Evolutionary conservation across 2,329 filamentous ascomycete genomes (phyloP).

Genomic region (Aspergillus neoniger): DNA sequence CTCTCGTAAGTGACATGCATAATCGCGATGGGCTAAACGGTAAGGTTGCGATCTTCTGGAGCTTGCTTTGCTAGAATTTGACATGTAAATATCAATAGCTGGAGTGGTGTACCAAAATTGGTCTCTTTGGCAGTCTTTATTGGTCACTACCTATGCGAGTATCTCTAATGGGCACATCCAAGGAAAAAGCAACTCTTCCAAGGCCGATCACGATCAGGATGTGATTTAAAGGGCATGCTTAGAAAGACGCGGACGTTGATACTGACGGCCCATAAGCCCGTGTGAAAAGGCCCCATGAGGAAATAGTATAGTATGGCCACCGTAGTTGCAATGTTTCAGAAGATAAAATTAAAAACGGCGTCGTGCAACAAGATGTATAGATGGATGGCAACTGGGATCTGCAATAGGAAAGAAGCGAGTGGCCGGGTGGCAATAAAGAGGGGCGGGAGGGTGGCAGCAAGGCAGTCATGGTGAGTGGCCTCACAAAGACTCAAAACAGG

Average conservation of each 20-base stretch:
- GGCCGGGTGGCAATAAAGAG: neutral
- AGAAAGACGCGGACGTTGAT: too few relatives aligned
- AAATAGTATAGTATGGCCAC: too few relatives aligned
- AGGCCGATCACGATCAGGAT: too few relatives aligned
- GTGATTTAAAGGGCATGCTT: too few relatives aligned
- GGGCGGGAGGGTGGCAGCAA: neutral
- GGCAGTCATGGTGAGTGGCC: neutral
- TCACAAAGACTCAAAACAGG: neutral
- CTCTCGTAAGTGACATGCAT: neutral
- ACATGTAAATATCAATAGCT: neutral
- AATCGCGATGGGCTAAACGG: neutral
- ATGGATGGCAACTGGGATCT: neutral
- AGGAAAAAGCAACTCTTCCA: too few relatives aligned
- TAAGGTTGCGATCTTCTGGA: neutral
- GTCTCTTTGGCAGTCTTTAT: neutral
- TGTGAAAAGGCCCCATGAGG: too few relatives aligned
- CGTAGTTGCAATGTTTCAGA: too few relatives aligned
- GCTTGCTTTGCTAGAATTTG: neutral
- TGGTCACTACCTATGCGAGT: too few relatives aligned
- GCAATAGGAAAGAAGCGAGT: neutral
- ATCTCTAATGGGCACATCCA: too few relatives aligned
- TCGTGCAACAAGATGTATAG: neutral
- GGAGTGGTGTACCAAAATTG: neutral
- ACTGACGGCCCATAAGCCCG: too few relatives aligned
- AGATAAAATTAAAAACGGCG: too few relatives aligned